phyloP scores from a whole-genome alignment of 371 early-diverging fungal genomes.

The Capillidium rhysosporum region DNA sequence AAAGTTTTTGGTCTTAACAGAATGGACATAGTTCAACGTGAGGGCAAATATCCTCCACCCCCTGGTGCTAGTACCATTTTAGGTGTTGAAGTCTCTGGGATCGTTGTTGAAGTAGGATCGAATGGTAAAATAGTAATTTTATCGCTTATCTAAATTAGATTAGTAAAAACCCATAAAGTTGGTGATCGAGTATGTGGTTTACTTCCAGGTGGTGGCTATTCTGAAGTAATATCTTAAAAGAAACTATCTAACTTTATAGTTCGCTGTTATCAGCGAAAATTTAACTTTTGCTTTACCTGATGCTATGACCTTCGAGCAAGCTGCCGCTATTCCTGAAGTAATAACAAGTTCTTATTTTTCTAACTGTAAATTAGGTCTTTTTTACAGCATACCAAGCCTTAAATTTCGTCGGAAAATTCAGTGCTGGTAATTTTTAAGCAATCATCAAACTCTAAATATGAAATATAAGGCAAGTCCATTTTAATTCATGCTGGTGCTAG shows the following conservation, averaged over 20 bases:
- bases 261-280: constrained; percentile 30
- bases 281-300: constrained; percentile 40
- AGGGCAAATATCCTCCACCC: constrained; percentile 47
- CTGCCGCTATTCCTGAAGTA: constrained; percentile 50
- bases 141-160: neutral
- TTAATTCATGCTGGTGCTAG: constrained; percentile 65
- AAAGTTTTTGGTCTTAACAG: constrained; percentile 46
- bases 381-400: constrained; percentile 66
- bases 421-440: constrained; percentile 15
- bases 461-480: constrained; percentile 19
- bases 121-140: constrained; percentile 13
- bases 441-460: neutral
- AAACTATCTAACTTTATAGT: constrained; percentile 15
- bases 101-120: constrained; percentile 26
- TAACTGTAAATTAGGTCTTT: constrained; percentile 20
- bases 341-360: constrained; percentile 14
- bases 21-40: constrained; percentile 54
- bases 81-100: constrained; percentile 58
- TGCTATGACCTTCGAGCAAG: constrained; percentile 29
- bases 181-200: constrained; percentile 55
- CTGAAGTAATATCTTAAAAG: constrained; percentile 21
- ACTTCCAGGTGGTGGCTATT: constrained; percentile 48
- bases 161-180: constrained; percentile 22
- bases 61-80: constrained; percentile 35
- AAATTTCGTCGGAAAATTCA: constrained; percentile 28